Percentiles rank a stretch among this genome's conserved stretches.
Conservation (phyloP, 1,139 yeast genomes). For the Saccharomyces hybrid region DNA sequence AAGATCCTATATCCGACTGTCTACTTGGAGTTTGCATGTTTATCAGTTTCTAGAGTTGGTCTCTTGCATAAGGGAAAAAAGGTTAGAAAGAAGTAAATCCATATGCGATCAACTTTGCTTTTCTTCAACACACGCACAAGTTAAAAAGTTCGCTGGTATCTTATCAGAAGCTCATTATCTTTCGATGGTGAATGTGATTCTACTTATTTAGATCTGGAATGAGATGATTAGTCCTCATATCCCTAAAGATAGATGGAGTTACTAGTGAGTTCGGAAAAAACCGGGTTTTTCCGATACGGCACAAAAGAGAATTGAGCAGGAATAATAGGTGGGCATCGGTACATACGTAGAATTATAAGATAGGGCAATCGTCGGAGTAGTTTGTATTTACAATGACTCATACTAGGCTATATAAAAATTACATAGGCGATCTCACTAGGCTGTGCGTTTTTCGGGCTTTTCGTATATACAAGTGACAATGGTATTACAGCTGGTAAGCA, state of each 20-base stretch:
- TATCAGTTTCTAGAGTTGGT: not conserved
- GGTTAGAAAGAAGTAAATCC: not conserved
- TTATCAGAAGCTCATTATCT: not conserved
- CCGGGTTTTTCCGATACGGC: not conserved
- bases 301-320: not conserved
- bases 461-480: constrained; percentile 21
- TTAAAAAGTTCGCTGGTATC: not conserved
- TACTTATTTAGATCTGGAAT: not conserved
- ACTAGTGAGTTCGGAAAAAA: not conserved
- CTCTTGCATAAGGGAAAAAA: not conserved
- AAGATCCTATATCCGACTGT: not conserved
- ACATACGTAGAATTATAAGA: too few relatives aligned
- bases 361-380: not conserved
- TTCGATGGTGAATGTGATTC: not conserved
- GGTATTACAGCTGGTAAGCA: constrained; percentile 19
- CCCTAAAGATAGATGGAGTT: not conserved
- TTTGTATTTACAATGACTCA: not conserved
- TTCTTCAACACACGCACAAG: not conserved
- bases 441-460: constrained; percentile 14
- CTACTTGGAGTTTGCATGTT: not conserved
- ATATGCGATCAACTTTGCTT: not conserved
- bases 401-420: not conserved
- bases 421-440: not conserved
- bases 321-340: not conserved
- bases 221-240: not conserved